A percentile compares a stretch with the other conserved stretches of the same genome.
phyloP scores from a whole-genome alignment of 129 eudicot species.

The Escallonia herrerae region DNA sequence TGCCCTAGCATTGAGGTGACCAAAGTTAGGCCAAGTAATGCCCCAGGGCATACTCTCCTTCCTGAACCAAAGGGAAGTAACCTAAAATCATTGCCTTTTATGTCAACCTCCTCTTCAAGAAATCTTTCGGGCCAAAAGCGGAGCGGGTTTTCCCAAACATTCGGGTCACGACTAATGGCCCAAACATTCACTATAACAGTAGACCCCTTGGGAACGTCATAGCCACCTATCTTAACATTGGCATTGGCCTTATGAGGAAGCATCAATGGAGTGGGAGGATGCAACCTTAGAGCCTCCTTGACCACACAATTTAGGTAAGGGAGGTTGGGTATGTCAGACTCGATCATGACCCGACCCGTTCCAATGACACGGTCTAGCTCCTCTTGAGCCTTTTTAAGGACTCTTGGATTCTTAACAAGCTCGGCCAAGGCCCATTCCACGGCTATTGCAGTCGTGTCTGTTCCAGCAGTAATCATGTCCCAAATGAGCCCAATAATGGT shows the following conservation, averaged over 20 bases:
- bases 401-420: slow-evolving; percentile 64
- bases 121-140: slow-evolving; percentile 68
- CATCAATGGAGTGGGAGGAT: slow-evolving; percentile 87
- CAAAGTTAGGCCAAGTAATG: slow-evolving; percentile 53
- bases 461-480: slow-evolving; percentile 88
- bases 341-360: slow-evolving; percentile 46
- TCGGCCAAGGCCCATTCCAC: slow-evolving; percentile 94
- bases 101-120: slow-evolving; percentile 66
- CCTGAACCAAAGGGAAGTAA: slow-evolving; percentile 78
- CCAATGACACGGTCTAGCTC: slow-evolving; percentile 61
- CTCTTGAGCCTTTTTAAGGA: slow-evolving; percentile 65
- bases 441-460: slow-evolving; percentile 61
- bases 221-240: slow-evolving; percentile 64
- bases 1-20: slow-evolving; percentile 65
- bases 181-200: slow-evolving; percentile 62
- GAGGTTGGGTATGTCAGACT: slow-evolving; percentile 54
- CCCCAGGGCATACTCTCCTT: slow-evolving; percentile 69
- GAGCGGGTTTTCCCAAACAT: slow-evolving; percentile 41
- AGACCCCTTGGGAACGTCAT: slow-evolving; percentile 67
- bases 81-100: slow-evolving; percentile 73
- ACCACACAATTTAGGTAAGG: slow-evolving; percentile 61
- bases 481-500: slow-evolving; percentile 71
- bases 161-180: slow-evolving; percentile 70
- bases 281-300: slow-evolving; percentile 68
- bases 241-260: slow-evolving; percentile 61